Evolutionary conservation across 2,329 filamentous ascomycete genomes (phyloP).

Genomic region (Sarocladium brachiariae): DNA sequence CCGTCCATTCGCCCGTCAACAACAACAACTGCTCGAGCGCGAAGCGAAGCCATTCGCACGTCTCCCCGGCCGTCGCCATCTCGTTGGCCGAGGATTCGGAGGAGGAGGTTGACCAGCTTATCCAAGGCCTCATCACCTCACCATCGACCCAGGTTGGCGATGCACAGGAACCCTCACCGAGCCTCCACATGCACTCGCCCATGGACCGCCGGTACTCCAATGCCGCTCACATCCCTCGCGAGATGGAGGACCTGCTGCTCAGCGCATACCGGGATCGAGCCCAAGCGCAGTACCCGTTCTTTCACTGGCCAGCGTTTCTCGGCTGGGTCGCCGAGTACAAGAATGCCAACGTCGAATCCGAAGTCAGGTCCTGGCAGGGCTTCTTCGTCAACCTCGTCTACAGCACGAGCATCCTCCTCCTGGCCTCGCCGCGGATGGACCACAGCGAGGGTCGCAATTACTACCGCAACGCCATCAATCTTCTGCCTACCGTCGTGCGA

Average conservation of each 20-base stretch:
- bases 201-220: background rate
- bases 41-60: slow-evolving; percentile 10
- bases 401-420: slow-evolving; percentile 16
- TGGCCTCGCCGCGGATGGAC: background rate
- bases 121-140: slow-evolving; percentile 10
- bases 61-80: slow-evolving; percentile 8
- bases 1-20: background rate
- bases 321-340: slow-evolving; percentile 16
- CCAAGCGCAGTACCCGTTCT: slow-evolving; percentile 21
- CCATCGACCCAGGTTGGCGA: slow-evolving; percentile 10
- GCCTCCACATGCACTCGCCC: background rate
- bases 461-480: slow-evolving; percentile 16
- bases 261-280: slow-evolving; percentile 20
- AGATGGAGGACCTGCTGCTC: slow-evolving; percentile 17
- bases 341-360: slow-evolving; percentile 3
- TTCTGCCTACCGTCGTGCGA: slow-evolving; percentile 15
- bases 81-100: slow-evolving; percentile 12
- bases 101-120: slow-evolving; percentile 10
- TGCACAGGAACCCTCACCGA: background rate
- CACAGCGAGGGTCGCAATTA: slow-evolving; percentile 11
- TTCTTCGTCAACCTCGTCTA: slow-evolving; percentile 23
- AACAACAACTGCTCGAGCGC: slow-evolving; percentile 1
- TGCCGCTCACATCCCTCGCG: slow-evolving; percentile 4
- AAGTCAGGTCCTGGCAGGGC: slow-evolving; percentile 15
- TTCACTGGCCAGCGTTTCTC: slow-evolving; percentile 14